Percentiles rank a stretch among this genome's conserved stretches.
Evolutionary conservation across 305 asterid genomes (phyloP).

Genomic region (Fraxinus angustifolia): DNA sequence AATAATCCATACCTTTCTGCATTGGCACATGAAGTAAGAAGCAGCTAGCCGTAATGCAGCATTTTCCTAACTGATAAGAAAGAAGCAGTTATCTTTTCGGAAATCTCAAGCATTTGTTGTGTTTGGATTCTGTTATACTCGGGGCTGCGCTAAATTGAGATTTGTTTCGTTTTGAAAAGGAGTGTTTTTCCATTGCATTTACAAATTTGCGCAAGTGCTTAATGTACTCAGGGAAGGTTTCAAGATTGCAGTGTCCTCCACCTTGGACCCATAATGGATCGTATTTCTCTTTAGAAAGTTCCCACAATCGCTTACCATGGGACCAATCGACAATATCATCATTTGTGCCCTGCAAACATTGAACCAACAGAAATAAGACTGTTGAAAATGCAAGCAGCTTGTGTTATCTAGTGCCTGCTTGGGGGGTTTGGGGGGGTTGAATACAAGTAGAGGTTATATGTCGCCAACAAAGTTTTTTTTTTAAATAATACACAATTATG

Average conservation of each 20-base stretch:
- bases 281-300: slow-evolving; percentile 83
- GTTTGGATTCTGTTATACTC: slow-evolving; percentile 45
- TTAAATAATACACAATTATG: not conserved
- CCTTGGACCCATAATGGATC: slow-evolving; percentile 95
- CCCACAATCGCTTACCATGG: slow-evolving; percentile 97
- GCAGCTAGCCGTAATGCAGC: not conserved
- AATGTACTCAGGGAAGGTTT: slow-evolving; percentile 88
- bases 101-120: slow-evolving; percentile 80
- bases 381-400: not conserved
- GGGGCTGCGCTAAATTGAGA: slow-evolving; percentile 28
- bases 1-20: slow-evolving; percentile 4
- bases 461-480: not conserved
- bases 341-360: slow-evolving; percentile 66
- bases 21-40: slow-evolving; percentile 7
- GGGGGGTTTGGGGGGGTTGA: not conserved
- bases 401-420: not conserved
- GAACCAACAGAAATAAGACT: not conserved
- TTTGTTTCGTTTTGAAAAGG: slow-evolving; percentile 60
- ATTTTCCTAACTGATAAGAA: slow-evolving; percentile 20
- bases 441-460: not conserved
- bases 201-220: slow-evolving; percentile 76
- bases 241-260: slow-evolving; percentile 96
- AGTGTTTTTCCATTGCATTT: slow-evolving; percentile 80
- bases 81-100: slow-evolving; percentile 39
- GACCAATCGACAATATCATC: slow-evolving; percentile 90